Conservation (phyloP, 371 early-diverging fungal genomes). For the Mortierella sp. region DNA sequence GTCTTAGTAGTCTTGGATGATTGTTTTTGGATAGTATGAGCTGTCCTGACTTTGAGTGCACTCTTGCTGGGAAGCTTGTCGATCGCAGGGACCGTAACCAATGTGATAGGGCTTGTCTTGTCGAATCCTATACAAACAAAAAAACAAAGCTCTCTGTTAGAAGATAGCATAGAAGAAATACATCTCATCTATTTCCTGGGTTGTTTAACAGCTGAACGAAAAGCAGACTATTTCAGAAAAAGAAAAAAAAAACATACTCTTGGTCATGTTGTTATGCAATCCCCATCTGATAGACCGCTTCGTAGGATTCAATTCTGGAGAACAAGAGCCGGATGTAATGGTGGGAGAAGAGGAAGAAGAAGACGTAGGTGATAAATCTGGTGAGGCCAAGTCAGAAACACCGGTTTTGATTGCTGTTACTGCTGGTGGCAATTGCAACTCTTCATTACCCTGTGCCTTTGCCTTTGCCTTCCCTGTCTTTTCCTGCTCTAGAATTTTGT, state of each 20-base stretch:
- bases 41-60: conserved; percentile 47
- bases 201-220: too few relatives aligned
- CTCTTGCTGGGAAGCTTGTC: conserved; percentile 46
- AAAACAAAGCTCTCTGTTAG: not conserved
- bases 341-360: conserved; percentile 23
- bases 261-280: conserved; percentile 48
- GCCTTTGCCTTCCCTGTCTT: conserved; percentile 5
- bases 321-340: conserved; percentile 23
- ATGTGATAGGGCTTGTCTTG: conserved; percentile 41
- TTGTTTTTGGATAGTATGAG: conserved; percentile 24
- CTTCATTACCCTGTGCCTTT: not conserved
- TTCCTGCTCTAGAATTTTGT: conserved; percentile 39
- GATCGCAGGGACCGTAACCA: conserved; percentile 35
- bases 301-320: conserved; percentile 17
- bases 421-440: not conserved
- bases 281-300: conserved; percentile 52
- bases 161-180: not conserved
- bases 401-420: not conserved
- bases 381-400: conserved; percentile 1
- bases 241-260: conserved; percentile 22
- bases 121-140: conserved; percentile 31
- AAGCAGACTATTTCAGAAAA: not conserved
- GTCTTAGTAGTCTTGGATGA: conserved; percentile 2
- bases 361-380: conserved; percentile 10
- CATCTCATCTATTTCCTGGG: too few relatives aligned